Evolutionary conservation across 805 yeast species (phyloP).

Genomic region (Lachancea fermentati): DNA sequence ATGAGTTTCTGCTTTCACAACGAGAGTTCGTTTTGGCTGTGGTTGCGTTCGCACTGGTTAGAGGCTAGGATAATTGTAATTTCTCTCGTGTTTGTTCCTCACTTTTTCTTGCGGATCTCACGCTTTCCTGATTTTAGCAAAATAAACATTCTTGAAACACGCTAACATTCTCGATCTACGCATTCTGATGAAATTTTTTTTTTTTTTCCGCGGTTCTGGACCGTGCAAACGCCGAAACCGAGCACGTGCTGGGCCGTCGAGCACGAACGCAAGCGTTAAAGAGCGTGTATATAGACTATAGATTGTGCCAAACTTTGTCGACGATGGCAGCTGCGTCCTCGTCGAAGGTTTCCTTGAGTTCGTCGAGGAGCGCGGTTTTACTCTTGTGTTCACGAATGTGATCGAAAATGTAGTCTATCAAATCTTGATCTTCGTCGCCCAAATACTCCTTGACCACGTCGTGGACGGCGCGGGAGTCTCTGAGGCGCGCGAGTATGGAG

Average conservation of each 20-base stretch:
- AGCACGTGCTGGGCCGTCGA: background rate
- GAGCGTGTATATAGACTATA: background rate
- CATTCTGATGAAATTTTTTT: background rate
- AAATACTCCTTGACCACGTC: constrained; percentile 29
- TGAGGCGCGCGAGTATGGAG: constrained; percentile 13
- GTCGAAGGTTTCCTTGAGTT: constrained; percentile 30
- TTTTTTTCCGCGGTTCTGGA: constrained; percentile 9
- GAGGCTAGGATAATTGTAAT: background rate
- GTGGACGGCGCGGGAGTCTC: constrained; percentile 21
- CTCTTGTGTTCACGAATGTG: constrained; percentile 23
- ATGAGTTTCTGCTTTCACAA: background rate
- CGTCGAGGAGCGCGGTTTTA: constrained; percentile 20
- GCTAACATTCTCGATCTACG: constrained; percentile 1
- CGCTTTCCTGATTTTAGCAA: background rate
- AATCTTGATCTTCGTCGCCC: constrained; percentile 30
- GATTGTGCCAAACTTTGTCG: constrained; percentile 24
- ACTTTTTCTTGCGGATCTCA: background rate
- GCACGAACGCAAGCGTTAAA: background rate
- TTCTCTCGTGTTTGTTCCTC: background rate
- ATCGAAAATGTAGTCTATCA: constrained; percentile 30
- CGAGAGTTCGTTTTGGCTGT: background rate
- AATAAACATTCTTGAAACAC: constrained; percentile 2
- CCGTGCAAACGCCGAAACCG: background rate
- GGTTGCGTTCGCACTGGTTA: background rate
- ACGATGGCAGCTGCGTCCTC: constrained; percentile 28